Conservation (phyloP, 441 rosid species). For the Raphanus hybrid region DNA sequence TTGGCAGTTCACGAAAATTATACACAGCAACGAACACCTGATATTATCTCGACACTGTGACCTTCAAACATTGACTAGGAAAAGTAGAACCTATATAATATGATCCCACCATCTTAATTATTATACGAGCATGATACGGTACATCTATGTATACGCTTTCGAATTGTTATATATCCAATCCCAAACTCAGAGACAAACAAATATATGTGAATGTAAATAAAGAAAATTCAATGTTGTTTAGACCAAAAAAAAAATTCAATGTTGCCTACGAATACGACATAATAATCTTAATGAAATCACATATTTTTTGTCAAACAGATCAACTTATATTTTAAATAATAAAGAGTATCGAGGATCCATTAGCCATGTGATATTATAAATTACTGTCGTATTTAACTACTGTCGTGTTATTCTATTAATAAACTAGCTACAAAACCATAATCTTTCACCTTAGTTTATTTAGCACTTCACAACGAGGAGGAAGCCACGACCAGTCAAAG, state of each 20-base stretch:
- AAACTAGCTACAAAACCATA: conserved; percentile 16
- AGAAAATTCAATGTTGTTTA: too few species aligned
- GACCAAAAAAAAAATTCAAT: neutral
- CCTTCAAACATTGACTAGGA: neutral
- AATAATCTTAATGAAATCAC: conserved; percentile 4
- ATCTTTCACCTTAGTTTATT: conserved; percentile 20
- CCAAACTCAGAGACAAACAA: neutral
- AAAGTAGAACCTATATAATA: neutral
- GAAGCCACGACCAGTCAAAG: conserved; percentile 31
- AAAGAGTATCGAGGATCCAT: conserved; percentile 13
- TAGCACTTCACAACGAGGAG: conserved; percentile 15
- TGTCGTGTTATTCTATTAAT: neutral
- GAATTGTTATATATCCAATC: neutral
- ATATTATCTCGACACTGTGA: neutral
- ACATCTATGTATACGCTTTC: neutral
- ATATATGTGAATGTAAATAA: neutral
- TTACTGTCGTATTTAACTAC: neutral
- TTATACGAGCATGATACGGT: neutral
- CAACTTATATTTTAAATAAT: neutral
- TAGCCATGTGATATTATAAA: conserved; percentile 24
- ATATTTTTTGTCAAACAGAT: neutral
- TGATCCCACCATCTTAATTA: conserved; percentile 6
- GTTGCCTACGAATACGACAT: conserved; percentile 12
- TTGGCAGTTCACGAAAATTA: neutral
- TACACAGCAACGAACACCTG: conserved; percentile 9